These are phyloP conservation scores for Venturia oleaginea DNA, from an alignment of 2,329 filamentous ascomycete species.

Conservation along the genomic window DNA sequence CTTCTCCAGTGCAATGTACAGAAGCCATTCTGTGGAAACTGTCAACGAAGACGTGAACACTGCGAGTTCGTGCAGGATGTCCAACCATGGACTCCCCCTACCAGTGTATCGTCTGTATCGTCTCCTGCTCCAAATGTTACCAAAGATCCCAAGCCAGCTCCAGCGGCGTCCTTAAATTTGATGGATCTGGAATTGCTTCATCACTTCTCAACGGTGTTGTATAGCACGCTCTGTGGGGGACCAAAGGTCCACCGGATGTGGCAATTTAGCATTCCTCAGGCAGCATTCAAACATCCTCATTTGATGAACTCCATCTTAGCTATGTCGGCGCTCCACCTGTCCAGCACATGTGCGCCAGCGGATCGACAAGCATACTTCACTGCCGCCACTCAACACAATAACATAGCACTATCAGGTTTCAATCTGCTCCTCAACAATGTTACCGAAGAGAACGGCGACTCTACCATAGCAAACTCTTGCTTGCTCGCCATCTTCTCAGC, in stretches of 20 bases:
- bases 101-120: background rate
- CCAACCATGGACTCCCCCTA: background rate
- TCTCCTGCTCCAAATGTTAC: background rate
- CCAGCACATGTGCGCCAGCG: background rate
- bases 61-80: background rate
- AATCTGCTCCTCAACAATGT: background rate
- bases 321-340: background rate
- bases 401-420: background rate
- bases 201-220: background rate
- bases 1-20: background rate
- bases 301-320: background rate
- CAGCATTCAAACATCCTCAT: background rate
- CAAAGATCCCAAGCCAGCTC: background rate
- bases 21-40: background rate
- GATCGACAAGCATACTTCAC: background rate
- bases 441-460: background rate
- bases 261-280: background rate
- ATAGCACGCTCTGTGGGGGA: background rate
- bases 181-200: no score
- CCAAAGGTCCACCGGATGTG: background rate
- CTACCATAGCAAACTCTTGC: background rate
- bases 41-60: background rate
- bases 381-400: background rate
- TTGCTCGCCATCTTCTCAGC: constrained; percentile 1
- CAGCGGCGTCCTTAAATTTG: background rate